A percentile compares a stretch with the other conserved stretches of the same genome.
Evolutionary conservation across 169 alveolate genomes (phyloP).

Genomic region (Plasmodium gonderi): DNA sequence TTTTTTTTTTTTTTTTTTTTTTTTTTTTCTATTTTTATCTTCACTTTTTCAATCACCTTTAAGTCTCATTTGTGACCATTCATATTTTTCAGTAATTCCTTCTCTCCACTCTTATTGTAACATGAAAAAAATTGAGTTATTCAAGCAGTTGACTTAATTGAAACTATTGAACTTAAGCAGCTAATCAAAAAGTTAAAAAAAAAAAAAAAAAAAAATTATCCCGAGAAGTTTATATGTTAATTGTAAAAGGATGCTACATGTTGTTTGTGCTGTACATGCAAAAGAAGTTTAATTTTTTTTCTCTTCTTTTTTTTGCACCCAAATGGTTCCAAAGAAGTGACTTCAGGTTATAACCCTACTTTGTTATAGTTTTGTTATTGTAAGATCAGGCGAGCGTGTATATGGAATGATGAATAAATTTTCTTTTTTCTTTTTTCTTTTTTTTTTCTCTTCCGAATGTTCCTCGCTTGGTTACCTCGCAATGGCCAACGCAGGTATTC

Average conservation of each 20-base stretch:
- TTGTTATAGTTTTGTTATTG: not conserved
- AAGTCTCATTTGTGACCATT: no score
- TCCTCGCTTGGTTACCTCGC: no score
- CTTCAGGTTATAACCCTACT: not conserved
- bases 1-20: not conserved
- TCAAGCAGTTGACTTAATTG: not conserved
- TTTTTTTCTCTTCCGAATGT: no score
- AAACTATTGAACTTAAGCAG: not conserved
- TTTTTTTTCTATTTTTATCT: not conserved
- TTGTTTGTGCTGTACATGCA: not conserved
- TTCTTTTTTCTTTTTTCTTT: no score
- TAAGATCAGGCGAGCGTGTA: no score
- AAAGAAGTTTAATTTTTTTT: not conserved
- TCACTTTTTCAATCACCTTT: not conserved
- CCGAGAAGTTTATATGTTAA: not conserved
- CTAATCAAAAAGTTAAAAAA: not conserved
- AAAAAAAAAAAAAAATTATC: not conserved
- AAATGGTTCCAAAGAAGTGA: no score
- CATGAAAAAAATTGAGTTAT: not conserved
- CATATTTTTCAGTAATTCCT: no score
- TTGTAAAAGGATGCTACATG: not conserved
- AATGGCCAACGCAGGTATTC: no score
- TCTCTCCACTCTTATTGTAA: no score
- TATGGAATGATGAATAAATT: no score
- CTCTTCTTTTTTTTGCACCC: not conserved